Evolutionary conservation across 345 rosid genomes (phyloP).

Genomic region (Luvunga scandens): DNA sequence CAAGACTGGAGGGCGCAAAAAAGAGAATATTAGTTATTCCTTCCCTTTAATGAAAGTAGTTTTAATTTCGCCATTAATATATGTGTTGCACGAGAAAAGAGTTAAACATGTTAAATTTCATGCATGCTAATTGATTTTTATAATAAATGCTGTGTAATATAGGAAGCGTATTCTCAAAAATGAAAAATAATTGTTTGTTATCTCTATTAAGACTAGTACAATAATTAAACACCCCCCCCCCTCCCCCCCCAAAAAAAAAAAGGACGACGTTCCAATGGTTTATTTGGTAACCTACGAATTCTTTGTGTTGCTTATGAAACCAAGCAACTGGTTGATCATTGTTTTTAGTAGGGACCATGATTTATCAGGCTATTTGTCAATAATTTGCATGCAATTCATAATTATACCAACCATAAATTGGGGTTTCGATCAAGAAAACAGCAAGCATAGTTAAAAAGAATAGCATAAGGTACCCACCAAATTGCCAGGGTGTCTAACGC

Average conservation of each 20-base stretch:
- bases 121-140: too few species aligned
- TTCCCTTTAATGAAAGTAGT: too few species aligned
- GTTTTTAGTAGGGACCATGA: not conserved
- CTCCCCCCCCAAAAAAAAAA: too few species aligned
- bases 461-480: slow-evolving; percentile 7
- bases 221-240: too few species aligned
- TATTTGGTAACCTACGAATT: not conserved
- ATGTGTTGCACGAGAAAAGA: too few species aligned
- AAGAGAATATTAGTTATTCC: not conserved
- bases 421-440: not conserved
- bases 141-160: too few species aligned
- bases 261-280: not conserved
- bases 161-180: not conserved
- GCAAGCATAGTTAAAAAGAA: not conserved
- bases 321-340: not conserved
- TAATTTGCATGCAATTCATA: not conserved
- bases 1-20: not conserved
- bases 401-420: not conserved
- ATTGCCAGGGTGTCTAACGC: slow-evolving; percentile 21
- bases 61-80: too few species aligned
- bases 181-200: too few species aligned
- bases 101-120: too few species aligned
- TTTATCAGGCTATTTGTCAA: not conserved
- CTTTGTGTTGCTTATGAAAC: not conserved
- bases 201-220: not conserved